Conservation (phyloP, 805 yeast species). For the Jamesozyma jinghongensis region DNA sequence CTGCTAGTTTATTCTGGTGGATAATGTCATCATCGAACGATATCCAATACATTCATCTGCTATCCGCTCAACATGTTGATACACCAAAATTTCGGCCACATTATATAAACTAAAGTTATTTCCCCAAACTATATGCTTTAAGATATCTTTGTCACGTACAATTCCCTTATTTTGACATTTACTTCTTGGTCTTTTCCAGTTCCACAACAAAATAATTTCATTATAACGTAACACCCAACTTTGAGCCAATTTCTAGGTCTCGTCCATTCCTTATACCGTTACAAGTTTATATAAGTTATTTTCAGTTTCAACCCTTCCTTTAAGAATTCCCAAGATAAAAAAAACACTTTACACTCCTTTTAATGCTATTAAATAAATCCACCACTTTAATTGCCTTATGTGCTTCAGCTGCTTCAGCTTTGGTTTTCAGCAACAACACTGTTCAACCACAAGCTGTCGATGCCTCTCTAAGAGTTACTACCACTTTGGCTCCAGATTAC, state of each 20-base stretch:
- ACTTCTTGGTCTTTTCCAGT: too few species aligned
- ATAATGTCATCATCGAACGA: too few species aligned
- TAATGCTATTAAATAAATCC: conserved; percentile 8
- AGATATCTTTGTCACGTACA: too few species aligned
- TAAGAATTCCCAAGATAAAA: not conserved
- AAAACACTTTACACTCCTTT: too few species aligned
- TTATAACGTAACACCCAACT: not conserved
- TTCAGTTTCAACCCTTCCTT: conserved; percentile 7
- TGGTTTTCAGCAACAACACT: conserved; percentile 13
- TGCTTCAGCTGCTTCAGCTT: conserved; percentile 12
- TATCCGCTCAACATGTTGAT: too few species aligned
- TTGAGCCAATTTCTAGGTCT: conserved; percentile 14
- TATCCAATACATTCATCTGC: too few species aligned
- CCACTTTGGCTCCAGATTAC: conserved; percentile 16
- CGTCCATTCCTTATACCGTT: conserved; percentile 14
- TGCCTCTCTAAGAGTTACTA: conserved; percentile 6
- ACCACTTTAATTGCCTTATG: conserved; percentile 7
- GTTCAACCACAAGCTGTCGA: not conserved
- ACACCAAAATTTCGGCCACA: not conserved
- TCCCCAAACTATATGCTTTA: too few species aligned
- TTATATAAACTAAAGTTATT: too few species aligned
- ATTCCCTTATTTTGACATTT: too few species aligned
- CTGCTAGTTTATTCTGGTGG: too few species aligned
- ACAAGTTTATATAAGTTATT: not conserved
- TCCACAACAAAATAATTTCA: too few species aligned